Evolutionary conservation across 2,329 filamentous ascomycete genomes (phyloP).

Genomic region (Ophiocordyceps robertsii): DNA sequence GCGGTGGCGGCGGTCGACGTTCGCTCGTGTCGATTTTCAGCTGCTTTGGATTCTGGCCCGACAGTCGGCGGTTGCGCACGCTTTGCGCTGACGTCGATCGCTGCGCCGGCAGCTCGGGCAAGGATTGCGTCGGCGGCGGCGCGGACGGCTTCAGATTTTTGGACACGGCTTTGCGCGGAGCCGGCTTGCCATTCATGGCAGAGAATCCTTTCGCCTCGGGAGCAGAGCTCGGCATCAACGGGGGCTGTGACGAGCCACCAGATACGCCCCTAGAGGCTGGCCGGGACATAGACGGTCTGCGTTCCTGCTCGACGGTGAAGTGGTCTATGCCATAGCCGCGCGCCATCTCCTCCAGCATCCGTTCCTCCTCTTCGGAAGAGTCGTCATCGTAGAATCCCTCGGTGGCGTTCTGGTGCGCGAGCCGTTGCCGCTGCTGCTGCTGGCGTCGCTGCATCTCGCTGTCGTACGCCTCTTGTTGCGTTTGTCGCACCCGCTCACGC

Average conservation of each 20-base stretch:
- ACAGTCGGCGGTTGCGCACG: slow-evolving; percentile 65
- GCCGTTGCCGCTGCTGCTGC: slow-evolving; percentile 16
- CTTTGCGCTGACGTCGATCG: slow-evolving; percentile 25
- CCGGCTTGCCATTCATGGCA: slow-evolving; percentile 51
- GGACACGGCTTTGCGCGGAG: slow-evolving; percentile 7
- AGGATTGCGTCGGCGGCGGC: slow-evolving; percentile 35
- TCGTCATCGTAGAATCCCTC: slow-evolving; percentile 51
- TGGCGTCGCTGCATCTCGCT: slow-evolving; percentile 10
- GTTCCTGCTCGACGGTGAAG: slow-evolving; percentile 46
- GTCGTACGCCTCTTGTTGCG: slow-evolving; percentile 49
- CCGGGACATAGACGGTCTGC: slow-evolving; percentile 40
- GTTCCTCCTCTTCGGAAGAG: slow-evolving; percentile 60
- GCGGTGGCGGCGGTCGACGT: slow-evolving; percentile 11
- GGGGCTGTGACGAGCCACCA: slow-evolving; percentile 70
- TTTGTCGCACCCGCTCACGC: slow-evolving; percentile 61
- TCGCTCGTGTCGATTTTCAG: slow-evolving; percentile 72
- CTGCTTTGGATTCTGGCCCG: slow-evolving; percentile 66
- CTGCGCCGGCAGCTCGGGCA: slow-evolving; percentile 28
- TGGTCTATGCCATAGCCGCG: slow-evolving; percentile 71
- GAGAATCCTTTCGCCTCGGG: slow-evolving; percentile 43
- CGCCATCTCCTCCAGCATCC: slow-evolving; percentile 77
- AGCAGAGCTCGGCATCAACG: slow-evolving; percentile 29
- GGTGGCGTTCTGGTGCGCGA: slow-evolving; percentile 10
- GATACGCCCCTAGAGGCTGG: slow-evolving; percentile 59
- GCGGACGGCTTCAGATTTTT: slow-evolving; percentile 15